Evolutionary conservation across 2,329 filamentous ascomycete species (phyloP), one percentile per base, ranked within the genome.

Genomic region (Paecilomyces formosus): DNA sequence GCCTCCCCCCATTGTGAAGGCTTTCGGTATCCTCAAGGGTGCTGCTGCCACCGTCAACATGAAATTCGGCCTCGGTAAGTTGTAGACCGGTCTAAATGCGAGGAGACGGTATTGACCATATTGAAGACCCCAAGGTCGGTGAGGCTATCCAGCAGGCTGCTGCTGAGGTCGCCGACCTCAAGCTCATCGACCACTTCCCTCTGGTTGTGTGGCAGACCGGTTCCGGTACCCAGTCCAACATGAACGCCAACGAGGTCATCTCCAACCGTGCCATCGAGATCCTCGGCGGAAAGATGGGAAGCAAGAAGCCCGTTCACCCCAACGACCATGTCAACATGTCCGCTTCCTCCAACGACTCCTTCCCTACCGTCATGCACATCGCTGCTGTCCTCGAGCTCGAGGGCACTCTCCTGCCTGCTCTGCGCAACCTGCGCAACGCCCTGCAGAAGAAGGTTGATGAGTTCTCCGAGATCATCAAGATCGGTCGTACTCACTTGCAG

Each of bases 261-360:
- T 97, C 93, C 65, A 99, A 97, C 85, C 90, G 94, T 65, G 94
- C 94, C 65, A 97, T 97, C 77, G 93, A 97, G 82, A 96, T 97
- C 64, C 84, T 97, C 57, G 94, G 94, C 68, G 94, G 94, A 69
- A 84, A 83, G 65, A 96, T 92, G 90, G 94, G 94, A 68, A 88
- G 82, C 85, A 97, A 97, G 88, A 96, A 95, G 82, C 94, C 94
- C 28, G 94, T 99, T 64, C 94, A 99, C 81, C 94, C 94, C 71
- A 99, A 97, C 79, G 94, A 99, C 81, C 94, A 99, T 77, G 94
- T 99, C 78, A 99, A 99, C 85, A 96, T 96, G 86, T 95, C 90
- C 65, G 94, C 94, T 67, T 97, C 92, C 55, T 97, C 94, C 71
- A 99, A 99, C 82, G 94, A 99, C 76, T 97, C 93, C 67, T 99